Conservation (phyloP, 805 yeast species). For the Yarrowia hollandica region DNA sequence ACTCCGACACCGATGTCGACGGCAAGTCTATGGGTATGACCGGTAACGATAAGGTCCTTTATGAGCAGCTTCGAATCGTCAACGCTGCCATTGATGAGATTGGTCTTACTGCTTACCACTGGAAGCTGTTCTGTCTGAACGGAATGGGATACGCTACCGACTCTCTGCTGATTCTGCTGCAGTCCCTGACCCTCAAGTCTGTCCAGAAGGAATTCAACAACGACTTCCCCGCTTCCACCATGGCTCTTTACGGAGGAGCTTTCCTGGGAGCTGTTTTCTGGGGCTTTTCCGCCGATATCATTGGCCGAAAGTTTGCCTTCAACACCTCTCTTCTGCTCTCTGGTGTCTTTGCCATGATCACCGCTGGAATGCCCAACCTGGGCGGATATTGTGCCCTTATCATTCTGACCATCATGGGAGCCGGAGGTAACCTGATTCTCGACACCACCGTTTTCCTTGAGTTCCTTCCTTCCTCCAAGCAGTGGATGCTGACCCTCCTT, state of each 20-base stretch:
- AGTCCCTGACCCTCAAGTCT: constrained; percentile 49
- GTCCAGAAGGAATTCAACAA: constrained; percentile 51
- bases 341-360: constrained; percentile 52
- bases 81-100: constrained; percentile 60
- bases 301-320: constrained; percentile 56
- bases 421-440: constrained; percentile 59
- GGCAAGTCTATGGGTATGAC: constrained; percentile 17
- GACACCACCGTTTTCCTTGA: constrained; percentile 57
- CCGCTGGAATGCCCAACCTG: constrained; percentile 54
- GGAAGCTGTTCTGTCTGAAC: constrained; percentile 51
- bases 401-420: constrained; percentile 51
- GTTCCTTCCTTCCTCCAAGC: constrained; percentile 52
- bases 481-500: constrained; percentile 54
- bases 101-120: constrained; percentile 60
- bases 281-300: constrained; percentile 58
- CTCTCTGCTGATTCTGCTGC: constrained; percentile 52
- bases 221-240: constrained; percentile 49
- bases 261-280: constrained; percentile 55
- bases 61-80: constrained; percentile 39
- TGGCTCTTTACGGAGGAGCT: constrained; percentile 54
- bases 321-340: constrained; percentile 51
- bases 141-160: constrained; percentile 61
- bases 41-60: constrained; percentile 11
- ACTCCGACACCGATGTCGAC: constrained; percentile 24
- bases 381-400: constrained; percentile 47